Percentiles rank a stretch among this genome's conserved stretches.
phyloP scores from a whole-genome alignment of 768 basidiomycete species.

The Tricholomella constricta region DNA sequence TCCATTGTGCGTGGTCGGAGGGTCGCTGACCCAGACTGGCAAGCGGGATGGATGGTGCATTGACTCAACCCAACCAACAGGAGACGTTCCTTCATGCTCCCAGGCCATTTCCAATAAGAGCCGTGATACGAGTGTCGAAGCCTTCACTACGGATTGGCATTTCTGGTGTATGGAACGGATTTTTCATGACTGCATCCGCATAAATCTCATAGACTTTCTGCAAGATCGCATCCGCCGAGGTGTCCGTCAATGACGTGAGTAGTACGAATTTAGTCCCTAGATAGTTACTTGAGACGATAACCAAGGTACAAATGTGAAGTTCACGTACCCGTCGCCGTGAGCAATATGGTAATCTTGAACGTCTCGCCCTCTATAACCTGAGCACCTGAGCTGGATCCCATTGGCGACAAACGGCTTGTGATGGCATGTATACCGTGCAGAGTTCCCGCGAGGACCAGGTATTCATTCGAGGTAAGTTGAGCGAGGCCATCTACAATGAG shows the following conservation, averaged over 20 bases:
- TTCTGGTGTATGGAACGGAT: conserved; percentile 98
- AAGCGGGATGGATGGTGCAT: background rate
- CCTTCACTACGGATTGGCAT: conserved; percentile 95
- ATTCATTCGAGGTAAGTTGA: conserved; percentile 88
- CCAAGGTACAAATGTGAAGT: background rate
- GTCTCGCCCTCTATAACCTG: conserved; percentile 96
- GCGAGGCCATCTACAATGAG: conserved; percentile 81
- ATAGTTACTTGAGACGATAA: background rate
- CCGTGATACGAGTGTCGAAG: conserved; percentile 74
- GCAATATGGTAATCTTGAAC: conserved; percentile 90
- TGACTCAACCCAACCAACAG: background rate
- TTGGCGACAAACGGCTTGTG: conserved; percentile 86
- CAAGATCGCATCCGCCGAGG: conserved; percentile 67
- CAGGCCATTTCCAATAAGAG: conserved; percentile 55
- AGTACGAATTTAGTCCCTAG: conserved; percentile 95
- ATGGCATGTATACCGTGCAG: conserved; percentile 99
- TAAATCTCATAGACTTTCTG: conserved; percentile 92
- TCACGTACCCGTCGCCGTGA: conserved; percentile 82
- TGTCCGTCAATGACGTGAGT: conserved; percentile 77
- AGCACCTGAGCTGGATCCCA: conserved; percentile 79
- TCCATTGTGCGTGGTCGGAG: too few relatives aligned
- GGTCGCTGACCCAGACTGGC: too few relatives aligned
- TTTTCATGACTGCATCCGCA: conserved; percentile 96
- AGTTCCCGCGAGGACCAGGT: conserved; percentile 94
- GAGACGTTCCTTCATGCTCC: conserved; percentile 14